A percentile compares a stretch with the other conserved stretches of the same genome.
Evolutionary conservation across 352 stramenopile genomes (phyloP).

Genomic region (Lagenidium sp.): DNA sequence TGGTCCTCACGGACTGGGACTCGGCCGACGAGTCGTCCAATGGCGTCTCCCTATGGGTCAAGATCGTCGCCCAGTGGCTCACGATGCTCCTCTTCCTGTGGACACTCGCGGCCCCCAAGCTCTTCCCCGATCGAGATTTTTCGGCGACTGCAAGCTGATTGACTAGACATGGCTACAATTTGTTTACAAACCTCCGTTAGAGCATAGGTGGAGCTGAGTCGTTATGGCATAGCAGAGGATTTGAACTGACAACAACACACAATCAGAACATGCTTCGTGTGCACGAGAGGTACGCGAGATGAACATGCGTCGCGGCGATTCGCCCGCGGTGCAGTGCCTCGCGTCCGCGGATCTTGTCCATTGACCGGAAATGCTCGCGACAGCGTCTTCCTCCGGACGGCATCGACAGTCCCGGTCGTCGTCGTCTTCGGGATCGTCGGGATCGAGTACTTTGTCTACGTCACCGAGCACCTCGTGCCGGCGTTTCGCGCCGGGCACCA

Average conservation of each 20-base stretch:
- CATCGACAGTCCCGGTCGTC: slow-evolving; percentile 51
- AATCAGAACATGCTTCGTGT: slow-evolving; percentile 75
- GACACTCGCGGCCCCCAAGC: slow-evolving; percentile 89
- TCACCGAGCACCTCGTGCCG: slow-evolving; percentile 38
- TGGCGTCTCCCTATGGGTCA: slow-evolving; percentile 93
- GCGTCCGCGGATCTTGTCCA: too few relatives aligned
- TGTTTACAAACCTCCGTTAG: too few relatives aligned
- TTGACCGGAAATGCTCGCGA: too few relatives aligned
- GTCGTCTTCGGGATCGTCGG: slow-evolving; percentile 46
- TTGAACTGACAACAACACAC: neutral
- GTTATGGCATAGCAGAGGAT: slow-evolving; percentile 1
- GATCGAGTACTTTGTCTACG: slow-evolving; percentile 67
- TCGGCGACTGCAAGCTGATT: too few relatives aligned
- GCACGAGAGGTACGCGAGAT: slow-evolving; percentile 47
- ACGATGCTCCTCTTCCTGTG: slow-evolving; percentile 92
- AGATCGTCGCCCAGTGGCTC: slow-evolving; percentile 92
- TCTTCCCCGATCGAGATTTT: slow-evolving; percentile 95
- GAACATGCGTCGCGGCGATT: neutral
- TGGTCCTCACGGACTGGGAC: slow-evolving; percentile 94
- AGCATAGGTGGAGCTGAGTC: too few relatives aligned
- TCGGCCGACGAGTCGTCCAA: slow-evolving; percentile 61
- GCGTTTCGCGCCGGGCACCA: slow-evolving; percentile 11
- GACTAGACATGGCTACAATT: too few relatives aligned
- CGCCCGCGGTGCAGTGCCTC: neutral
- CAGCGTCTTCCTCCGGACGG: slow-evolving; percentile 50